These are phyloP conservation scores for Apiotrichum sp. DNA, from an alignment of 1,284 basidiomycete species.

Conservation along the genomic window DNA sequence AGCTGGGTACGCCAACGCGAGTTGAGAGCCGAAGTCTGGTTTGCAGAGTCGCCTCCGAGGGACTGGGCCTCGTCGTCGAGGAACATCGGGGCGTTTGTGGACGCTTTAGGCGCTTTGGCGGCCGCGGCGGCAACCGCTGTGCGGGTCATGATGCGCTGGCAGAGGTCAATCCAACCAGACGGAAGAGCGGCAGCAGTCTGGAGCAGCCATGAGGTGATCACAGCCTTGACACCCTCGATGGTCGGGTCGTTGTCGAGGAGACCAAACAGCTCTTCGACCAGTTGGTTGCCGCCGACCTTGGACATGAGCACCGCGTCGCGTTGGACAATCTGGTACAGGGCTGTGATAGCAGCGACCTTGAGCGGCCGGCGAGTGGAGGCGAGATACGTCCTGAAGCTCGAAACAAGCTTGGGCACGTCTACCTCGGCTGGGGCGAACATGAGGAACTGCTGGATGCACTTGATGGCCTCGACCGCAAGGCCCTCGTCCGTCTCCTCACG, in stretches of 20 bases:
- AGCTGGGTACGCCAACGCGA: constrained; percentile 95
- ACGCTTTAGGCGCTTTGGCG: constrained; percentile 5
- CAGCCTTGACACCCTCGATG: constrained; percentile 87
- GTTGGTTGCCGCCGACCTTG: constrained; percentile 81
- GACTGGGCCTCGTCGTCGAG: constrained; percentile 90
- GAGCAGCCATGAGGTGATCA: constrained; percentile 90
- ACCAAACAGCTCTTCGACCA: constrained; percentile 91
- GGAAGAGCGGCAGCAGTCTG: constrained; percentile 91
- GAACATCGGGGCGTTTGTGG: constrained; percentile 30
- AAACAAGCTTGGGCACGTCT: constrained; percentile 69
- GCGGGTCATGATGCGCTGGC: constrained; percentile 83
- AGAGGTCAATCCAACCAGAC: constrained; percentile 95
- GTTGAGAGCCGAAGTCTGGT: constrained; percentile 51
- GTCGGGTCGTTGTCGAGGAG: constrained; percentile 88
- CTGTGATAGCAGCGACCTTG: constrained; percentile 90
- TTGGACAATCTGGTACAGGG: constrained; percentile 94
- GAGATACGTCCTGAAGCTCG: constrained; percentile 66
- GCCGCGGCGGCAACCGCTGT: constrained; percentile 48
- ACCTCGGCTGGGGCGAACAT: constrained; percentile 87
- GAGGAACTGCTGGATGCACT: constrained; percentile 90
- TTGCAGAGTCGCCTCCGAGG: constrained; percentile 53
- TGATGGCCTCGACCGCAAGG: constrained; percentile 86
- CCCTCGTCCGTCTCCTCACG: constrained; percentile 79
- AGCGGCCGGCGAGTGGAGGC: constrained; percentile 72
- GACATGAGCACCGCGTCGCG: constrained; percentile 89